Base-by-base conservation (phyloP, 2,329 filamentous ascomycete species). In the Colletotrichum aenigma region DNA sequence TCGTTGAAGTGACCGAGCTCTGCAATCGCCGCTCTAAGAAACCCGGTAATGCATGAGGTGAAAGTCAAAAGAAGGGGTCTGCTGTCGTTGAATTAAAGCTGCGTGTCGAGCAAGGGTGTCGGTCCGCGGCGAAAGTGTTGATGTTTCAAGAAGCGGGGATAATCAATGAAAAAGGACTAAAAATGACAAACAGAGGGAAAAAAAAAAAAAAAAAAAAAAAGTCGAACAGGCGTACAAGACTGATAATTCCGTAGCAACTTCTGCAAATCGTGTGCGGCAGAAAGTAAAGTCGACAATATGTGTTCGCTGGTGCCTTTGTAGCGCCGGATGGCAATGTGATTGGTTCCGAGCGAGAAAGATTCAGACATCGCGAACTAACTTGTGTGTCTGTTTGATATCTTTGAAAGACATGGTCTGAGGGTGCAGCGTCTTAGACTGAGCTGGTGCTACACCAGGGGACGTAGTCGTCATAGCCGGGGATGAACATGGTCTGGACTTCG, bases 401-500 rank as follows among this genome's bases (percentile, higher is more conserved):
- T 48, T 24, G n/a, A 43, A 61, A 48, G 24, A 30, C 58, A 15
- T 38, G 15, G 28, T 38, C 38, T 32, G 38, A 13, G 18, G n/a
- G n/a, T 21, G 43, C 38, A 38, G 26, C 15, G 7, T 26, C 26
- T 65, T 34, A 76, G 24, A 24, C 48, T 58, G 34, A 26, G 58
- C 21, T 64, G 32, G 24, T 32, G 43, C 58, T 36, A 18, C 34
- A 64, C 43, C 48, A 73, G 34, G 70, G 65, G 36, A 76, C 34
- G 48, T 76, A 76, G n/a, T 76, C 58, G 30, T 76, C 74, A 38
- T 56, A 76, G 48, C 74, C 74, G 15, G 74, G 74, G 58, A 76
- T 76, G 48, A 76, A 58, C 28, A 76, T 61, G 13, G 60, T 74
- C 26, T 76, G 74, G 34, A 76, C 74, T 8, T 76, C 70, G 15